Conservation (phyloP, 495 filamentous ascomycete genomes). For the Xylaria sp. region DNA sequence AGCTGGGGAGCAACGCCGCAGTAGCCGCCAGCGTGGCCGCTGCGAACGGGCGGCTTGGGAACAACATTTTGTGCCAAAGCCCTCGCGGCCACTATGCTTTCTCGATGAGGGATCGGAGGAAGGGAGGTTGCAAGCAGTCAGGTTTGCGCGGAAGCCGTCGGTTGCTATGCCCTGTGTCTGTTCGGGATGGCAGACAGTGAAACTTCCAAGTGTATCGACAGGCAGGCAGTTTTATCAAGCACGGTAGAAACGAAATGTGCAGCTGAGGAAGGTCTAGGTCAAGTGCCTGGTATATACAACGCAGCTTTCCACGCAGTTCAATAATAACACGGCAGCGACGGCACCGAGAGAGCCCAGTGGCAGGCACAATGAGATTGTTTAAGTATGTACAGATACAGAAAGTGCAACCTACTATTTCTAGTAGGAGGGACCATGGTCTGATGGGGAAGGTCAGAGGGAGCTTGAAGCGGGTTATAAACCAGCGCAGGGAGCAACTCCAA, state of each 20-base stretch:
- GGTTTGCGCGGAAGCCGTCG: neutral
- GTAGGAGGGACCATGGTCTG: neutral
- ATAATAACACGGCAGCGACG: neutral
- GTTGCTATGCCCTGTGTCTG: neutral
- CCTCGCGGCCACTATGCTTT: neutral
- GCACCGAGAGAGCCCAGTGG: neutral
- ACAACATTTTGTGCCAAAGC: conserved; percentile 31
- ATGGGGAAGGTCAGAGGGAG: neutral
- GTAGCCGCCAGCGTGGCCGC: conserved; percentile 34
- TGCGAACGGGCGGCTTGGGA: conserved; percentile 31
- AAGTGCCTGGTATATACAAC: neutral
- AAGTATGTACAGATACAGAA: conserved; percentile 16
- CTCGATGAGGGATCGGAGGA: neutral
- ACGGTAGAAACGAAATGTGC: neutral
- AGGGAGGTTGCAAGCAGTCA: neutral
- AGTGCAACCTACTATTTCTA: neutral
- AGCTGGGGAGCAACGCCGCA: conserved; percentile 33
- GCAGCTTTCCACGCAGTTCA: conserved; percentile 4
- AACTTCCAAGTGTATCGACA: neutral
- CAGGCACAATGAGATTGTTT: conserved; percentile 8
- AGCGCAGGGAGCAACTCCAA: conserved; percentile 1
- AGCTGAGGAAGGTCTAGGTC: neutral
- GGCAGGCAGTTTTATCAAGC: neutral
- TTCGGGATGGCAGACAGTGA: neutral
- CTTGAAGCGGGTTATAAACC: conserved; percentile 3